Conservation (phyloP, 305 asterid species). For the Plantago coronopus region DNA sequence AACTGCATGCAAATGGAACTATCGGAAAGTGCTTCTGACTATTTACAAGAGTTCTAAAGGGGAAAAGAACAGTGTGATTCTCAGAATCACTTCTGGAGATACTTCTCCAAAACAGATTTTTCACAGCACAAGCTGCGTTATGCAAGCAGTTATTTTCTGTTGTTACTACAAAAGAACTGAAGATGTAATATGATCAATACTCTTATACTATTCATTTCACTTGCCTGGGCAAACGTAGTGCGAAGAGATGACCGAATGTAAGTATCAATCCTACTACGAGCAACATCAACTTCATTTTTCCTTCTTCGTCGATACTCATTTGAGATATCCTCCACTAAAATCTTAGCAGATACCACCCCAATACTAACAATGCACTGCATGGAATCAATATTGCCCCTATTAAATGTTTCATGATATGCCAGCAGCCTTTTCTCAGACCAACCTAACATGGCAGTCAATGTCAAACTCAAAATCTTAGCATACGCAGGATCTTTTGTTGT, state of each 20-base stretch:
- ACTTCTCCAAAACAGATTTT: too few relatives aligned
- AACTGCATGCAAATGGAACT: too few relatives aligned
- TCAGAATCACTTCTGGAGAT: too few relatives aligned
- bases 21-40: too few relatives aligned
- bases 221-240: conserved; percentile 98
- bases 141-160: too few relatives aligned
- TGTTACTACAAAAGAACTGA: too few relatives aligned
- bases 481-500: conserved; percentile 70
- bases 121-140: too few relatives aligned
- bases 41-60: too few relatives aligned
- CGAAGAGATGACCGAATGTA: conserved; percentile 93
- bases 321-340: conserved; percentile 90
- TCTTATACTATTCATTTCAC: conserved; percentile 24
- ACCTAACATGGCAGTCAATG: conserved; percentile 84
- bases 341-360: conserved; percentile 80
- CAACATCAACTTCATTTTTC: conserved; percentile 84
- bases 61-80: too few relatives aligned
- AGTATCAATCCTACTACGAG: conserved; percentile 86
- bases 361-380: conserved; percentile 83
- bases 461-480: conserved; percentile 71
- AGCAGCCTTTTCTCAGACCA: conserved; percentile 98
- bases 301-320: conserved; percentile 89
- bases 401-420: conserved; percentile 94
- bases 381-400: conserved; percentile 61
- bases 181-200: conserved; percentile 1